These are phyloP conservation scores for Penicillium griseofulvum DNA, from an alignment of 2,329 filamentous ascomycete genomes.

Conservation along the genomic window DNA sequence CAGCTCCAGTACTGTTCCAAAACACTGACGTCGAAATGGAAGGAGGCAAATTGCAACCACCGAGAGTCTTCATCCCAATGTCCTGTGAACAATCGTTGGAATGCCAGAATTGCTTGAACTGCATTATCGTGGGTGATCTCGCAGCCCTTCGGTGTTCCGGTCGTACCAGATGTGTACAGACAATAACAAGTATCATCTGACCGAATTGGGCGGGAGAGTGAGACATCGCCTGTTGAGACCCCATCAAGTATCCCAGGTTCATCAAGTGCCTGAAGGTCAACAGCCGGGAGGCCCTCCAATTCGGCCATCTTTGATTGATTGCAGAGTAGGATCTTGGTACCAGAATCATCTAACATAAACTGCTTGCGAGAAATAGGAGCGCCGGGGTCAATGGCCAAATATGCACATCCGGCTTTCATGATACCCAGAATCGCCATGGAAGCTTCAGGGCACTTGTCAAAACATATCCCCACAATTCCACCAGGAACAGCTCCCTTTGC, in stretches of 20 bases:
- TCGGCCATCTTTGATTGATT: constrained; percentile 46
- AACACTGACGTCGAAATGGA: constrained; percentile 92
- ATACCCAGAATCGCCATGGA: constrained; percentile 80
- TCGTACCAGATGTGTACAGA: constrained; percentile 84
- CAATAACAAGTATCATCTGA: constrained; percentile 70
- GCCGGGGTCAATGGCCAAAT: constrained; percentile 73
- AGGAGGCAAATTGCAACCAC: constrained; percentile 90
- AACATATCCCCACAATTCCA: constrained; percentile 70
- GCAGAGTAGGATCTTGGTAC: constrained; percentile 62
- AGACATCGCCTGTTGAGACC: constrained; percentile 36
- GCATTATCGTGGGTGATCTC: constrained; percentile 85
- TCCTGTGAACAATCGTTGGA: constrained; percentile 71
- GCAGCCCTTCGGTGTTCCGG: constrained; percentile 82
- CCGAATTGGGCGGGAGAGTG: constrained; percentile 34
- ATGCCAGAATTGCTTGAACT: constrained; percentile 85
- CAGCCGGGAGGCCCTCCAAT: constrained; percentile 33
- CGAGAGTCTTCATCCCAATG: constrained; percentile 72
- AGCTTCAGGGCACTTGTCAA: constrained; percentile 80
- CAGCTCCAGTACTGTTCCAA: constrained; percentile 95
- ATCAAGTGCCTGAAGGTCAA: constrained; percentile 50
- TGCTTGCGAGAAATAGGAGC: constrained; percentile 70
- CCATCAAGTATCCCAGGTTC: constrained; percentile 35
- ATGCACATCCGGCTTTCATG: constrained; percentile 76
- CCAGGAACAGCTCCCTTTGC: constrained; percentile 53
- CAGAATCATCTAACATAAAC: constrained; percentile 75